Evolutionary conservation across 2,329 filamentous ascomycete genomes (phyloP).

Genomic region (Lachnellula cervina): DNA sequence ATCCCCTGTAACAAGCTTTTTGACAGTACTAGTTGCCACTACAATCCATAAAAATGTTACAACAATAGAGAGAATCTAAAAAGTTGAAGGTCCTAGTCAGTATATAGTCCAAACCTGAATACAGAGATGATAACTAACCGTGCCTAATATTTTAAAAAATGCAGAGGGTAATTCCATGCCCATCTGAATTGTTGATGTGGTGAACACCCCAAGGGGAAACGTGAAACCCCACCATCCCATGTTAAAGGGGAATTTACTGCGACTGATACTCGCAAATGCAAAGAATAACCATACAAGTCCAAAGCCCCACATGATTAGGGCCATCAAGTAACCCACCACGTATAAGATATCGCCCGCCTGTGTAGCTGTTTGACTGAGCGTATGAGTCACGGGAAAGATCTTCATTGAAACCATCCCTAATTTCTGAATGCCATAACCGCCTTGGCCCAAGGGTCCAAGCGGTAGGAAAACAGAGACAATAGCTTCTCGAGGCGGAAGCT

Average conservation of each 20-base stretch:
- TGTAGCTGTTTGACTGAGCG: constrained; percentile 26
- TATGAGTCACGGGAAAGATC: constrained; percentile 35
- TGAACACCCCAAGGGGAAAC: constrained; percentile 54
- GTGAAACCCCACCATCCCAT: constrained; percentile 61
- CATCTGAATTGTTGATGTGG: constrained; percentile 43
- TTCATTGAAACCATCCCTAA: constrained; percentile 43
- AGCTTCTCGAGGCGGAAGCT: constrained; percentile 60
- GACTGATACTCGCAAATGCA: constrained; percentile 44
- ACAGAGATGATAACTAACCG: constrained; percentile 36
- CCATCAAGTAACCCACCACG: constrained; percentile 49
- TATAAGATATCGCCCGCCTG: constrained; percentile 53
- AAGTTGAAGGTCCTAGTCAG: no score
- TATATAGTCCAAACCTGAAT: no score
- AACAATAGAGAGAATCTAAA: constrained; percentile 42
- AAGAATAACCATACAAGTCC: constrained; percentile 51
- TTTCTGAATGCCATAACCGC: constrained; percentile 48
- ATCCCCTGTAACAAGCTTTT: constrained; percentile 42
- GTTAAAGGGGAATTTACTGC: constrained; percentile 51
- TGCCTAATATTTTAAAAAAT: constrained; percentile 54
- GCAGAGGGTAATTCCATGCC: constrained; percentile 47
- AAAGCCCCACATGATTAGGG: constrained; percentile 53
- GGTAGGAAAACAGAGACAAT: constrained; percentile 66
- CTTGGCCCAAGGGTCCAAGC: constrained; percentile 62
- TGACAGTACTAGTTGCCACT: constrained; percentile 45
- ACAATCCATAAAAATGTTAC: constrained; percentile 53